Evolutionary conservation across 1,284 basidiomycete genomes (phyloP).

Genomic region (Cryptococcus deneoformans): DNA sequence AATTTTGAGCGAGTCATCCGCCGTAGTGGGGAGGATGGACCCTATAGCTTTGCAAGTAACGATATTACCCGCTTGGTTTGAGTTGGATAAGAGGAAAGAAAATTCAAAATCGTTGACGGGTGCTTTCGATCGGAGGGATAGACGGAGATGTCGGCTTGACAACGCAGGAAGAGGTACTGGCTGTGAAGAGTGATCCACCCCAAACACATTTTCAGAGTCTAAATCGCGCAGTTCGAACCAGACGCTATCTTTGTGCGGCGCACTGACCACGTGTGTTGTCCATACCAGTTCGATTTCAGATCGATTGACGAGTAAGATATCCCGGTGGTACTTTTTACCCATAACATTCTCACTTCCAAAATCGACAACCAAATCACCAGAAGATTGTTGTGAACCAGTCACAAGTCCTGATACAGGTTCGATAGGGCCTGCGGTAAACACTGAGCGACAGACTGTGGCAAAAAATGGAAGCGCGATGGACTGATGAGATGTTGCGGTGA

Average conservation of each 20-base stretch:
- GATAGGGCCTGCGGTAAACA: slow-evolving; percentile 42
- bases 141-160: slow-evolving; percentile 41
- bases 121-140: slow-evolving; percentile 31
- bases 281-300: slow-evolving; percentile 47
- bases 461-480: slow-evolving; percentile 41
- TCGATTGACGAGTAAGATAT: slow-evolving; percentile 45
- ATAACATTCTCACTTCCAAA: slow-evolving; percentile 44
- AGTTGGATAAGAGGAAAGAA: slow-evolving; percentile 45
- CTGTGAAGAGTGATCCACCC: slow-evolving; percentile 37
- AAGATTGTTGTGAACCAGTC: slow-evolving; percentile 30
- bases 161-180: slow-evolving; percentile 42
- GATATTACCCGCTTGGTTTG: slow-evolving; percentile 41
- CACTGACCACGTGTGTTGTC: slow-evolving; percentile 38
- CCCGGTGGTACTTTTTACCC: slow-evolving; percentile 37
- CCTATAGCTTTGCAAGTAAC: slow-evolving; percentile 41
- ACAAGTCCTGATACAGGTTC: slow-evolving; percentile 35
- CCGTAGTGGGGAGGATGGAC: slow-evolving; percentile 28
- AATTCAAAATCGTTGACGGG: slow-evolving; percentile 41
- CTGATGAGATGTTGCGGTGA: slow-evolving; percentile 18
- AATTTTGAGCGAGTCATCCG: slow-evolving; percentile 50
- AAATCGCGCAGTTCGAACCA: slow-evolving; percentile 47
- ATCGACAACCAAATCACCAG: slow-evolving; percentile 36
- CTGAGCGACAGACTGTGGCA: slow-evolving; percentile 44
- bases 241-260: slow-evolving; percentile 37
- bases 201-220: slow-evolving; percentile 48